Evolutionary conservation across 208 protist genomes (phyloP), one percentile per base, ranked within the genome.

Genomic region (Herpetomonas samuelpessoai): DNA sequence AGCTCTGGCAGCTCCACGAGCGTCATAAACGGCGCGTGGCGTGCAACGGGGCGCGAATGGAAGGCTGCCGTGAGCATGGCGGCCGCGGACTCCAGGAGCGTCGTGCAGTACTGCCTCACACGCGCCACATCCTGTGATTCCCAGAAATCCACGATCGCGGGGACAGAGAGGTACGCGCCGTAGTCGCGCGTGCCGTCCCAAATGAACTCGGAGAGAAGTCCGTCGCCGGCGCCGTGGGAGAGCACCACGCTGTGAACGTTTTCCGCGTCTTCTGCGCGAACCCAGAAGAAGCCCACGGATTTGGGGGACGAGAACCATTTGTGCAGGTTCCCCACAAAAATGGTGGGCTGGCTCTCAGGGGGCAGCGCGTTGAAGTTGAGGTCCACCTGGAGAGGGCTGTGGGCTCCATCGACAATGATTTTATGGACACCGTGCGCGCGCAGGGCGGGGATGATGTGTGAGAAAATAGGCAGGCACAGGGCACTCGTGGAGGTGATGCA

Each of bases 121-220:
- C 76, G 74, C 21, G 76, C 71, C 39, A 62, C 62, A 10, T 76
- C 83, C 49, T 91, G 84, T 24, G 62, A 25, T 57, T 78, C 63
- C 87, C 90, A 95, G 57, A 95, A 92, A 52, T 86, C 61, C 18
- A 92, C 64, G 19, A 91, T 65, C 18, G 83, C 84, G 4, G 88
- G 92, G 49, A 95, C 79, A 19, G 77, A 70, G 22, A 96, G 65
- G 63, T 91, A 94, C 10, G 85, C 73, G 26, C 86, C 79, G 74
- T 93, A 95, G 71, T 95, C 89, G 21, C 76, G 76, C 14, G 85
- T 91, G 48, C 93, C 93, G 19, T 95, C 87, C 91, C 93, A 96
- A 26, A 96, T 92, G 54, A 97, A 96, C 71, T 93, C 83, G 18
- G 86, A 93, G 4, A 92, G 67, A 47, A 97, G 65, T 1, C 91